Evolutionary conservation across 73 alveolate genomes (phyloP).

Genomic region (Tetrahymena thermophila): DNA sequence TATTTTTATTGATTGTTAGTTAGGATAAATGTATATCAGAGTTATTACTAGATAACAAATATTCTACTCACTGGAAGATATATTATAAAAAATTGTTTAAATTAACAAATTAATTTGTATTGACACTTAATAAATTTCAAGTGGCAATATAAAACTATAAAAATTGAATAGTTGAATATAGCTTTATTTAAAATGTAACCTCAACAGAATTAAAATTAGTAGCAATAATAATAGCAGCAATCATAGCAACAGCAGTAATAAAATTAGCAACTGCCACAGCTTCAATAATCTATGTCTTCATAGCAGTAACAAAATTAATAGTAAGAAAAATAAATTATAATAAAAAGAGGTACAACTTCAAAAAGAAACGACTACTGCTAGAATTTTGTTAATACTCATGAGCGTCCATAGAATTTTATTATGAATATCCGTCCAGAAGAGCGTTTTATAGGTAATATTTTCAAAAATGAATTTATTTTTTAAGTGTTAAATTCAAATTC

Average conservation of each 20-base stretch:
- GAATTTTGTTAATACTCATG: constrained; percentile 27
- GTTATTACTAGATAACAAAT: neutral
- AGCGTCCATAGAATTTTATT: constrained; percentile 24
- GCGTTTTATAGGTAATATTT: constrained; percentile 6
- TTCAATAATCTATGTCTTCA: neutral
- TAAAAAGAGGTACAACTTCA: neutral
- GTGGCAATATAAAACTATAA: neutral
- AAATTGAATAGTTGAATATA: too few relatives aligned
- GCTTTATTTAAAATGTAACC: neutral
- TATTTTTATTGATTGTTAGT: too few relatives aligned
- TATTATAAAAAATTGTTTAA: too few relatives aligned
- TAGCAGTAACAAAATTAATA: neutral
- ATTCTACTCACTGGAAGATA: neutral
- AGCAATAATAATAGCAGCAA: neutral
- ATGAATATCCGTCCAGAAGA: constrained; percentile 42
- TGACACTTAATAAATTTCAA: neutral
- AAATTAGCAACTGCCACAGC: neutral
- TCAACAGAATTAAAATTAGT: neutral
- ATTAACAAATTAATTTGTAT: neutral
- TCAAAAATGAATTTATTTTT: neutral
- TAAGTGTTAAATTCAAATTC: neutral
- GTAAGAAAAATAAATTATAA: neutral
- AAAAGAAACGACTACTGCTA: constrained; percentile 12
- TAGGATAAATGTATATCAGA: neutral
- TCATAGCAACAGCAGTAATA: neutral